Conservation (phyloP, 1,139 yeast species). For the Magnusiomyces ingens region DNA sequence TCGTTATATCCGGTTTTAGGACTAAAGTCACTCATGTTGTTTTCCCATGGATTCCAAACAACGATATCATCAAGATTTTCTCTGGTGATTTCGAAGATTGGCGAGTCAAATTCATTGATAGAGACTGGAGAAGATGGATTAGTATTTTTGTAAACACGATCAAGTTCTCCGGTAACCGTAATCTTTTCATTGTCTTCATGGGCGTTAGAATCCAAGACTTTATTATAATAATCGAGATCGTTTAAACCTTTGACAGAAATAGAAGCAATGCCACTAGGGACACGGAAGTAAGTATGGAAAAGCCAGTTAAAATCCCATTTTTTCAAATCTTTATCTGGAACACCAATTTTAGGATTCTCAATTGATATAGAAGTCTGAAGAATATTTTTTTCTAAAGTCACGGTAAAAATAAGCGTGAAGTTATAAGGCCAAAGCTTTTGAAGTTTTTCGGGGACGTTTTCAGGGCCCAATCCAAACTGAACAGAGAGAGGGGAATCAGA, state of each 20-base stretch:
- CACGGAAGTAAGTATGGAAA: slow-evolving; percentile 83
- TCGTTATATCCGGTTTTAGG: slow-evolving; percentile 78
- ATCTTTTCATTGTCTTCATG: slow-evolving; percentile 67
- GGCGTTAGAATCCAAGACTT: slow-evolving; percentile 56
- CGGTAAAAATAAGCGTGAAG: slow-evolving; percentile 68
- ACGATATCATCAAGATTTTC: slow-evolving; percentile 76
- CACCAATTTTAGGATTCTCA: slow-evolving; percentile 51
- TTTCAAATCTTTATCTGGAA: slow-evolving; percentile 20
- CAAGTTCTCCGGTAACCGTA: slow-evolving; percentile 71
- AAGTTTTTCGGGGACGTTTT: slow-evolving; percentile 50
- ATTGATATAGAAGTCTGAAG: slow-evolving; percentile 69
- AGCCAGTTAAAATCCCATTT: slow-evolving; percentile 85
- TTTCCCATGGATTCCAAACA: slow-evolving; percentile 98
- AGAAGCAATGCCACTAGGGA: slow-evolving; percentile 64
- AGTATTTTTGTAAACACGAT: slow-evolving; percentile 64
- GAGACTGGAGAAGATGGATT: slow-evolving; percentile 30
- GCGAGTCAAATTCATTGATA: slow-evolving; percentile 64
- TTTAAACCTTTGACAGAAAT: slow-evolving; percentile 69
- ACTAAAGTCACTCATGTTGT: slow-evolving; percentile 75
- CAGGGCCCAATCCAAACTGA: slow-evolving; percentile 87
- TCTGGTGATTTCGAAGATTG: slow-evolving; percentile 55
- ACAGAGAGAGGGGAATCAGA: slow-evolving; percentile 59
- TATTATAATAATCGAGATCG: slow-evolving; percentile 68
- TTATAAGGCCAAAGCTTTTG: slow-evolving; percentile 57
- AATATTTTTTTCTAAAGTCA: slow-evolving; percentile 44